Percentiles rank a stretch among this genome's conserved stretches.
phyloP scores from a whole-genome alignment of 768 basidiomycete genomes.

The Heimioporus sp. region DNA sequence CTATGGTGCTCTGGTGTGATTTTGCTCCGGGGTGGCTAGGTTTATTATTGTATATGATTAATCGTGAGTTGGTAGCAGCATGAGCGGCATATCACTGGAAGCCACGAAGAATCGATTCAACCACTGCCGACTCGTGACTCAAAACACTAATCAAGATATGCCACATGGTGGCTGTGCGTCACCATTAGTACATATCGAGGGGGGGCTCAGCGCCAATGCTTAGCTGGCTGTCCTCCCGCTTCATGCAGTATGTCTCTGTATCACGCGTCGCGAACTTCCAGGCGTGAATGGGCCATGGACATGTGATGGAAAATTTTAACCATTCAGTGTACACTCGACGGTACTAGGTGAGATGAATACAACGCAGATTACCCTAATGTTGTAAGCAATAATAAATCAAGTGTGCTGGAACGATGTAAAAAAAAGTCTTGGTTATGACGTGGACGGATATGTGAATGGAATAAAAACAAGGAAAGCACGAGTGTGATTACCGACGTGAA shows the following conservation, averaged over 20 bases:
- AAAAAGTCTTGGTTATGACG: conserved; percentile 14
- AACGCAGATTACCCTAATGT: conserved; percentile 21
- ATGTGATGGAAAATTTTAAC: conserved; percentile 8
- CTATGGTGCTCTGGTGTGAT: not conserved
- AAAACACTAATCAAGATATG: too few relatives aligned
- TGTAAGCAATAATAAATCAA: conserved; percentile 22
- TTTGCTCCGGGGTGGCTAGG: not conserved
- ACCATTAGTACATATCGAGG: too few relatives aligned
- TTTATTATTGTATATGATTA: not conserved
- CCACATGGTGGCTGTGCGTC: too few relatives aligned
- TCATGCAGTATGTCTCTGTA: too few relatives aligned
- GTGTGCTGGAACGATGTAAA: conserved; percentile 16
- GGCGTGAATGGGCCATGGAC: not conserved
- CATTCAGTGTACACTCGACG: conserved; percentile 13
- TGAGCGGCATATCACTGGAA: too few relatives aligned
- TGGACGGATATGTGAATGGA: conserved; percentile 21
- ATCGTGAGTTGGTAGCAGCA: not conserved
- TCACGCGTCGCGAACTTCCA: too few relatives aligned
- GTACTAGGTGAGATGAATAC: conserved; percentile 17
- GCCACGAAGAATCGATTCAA: too few relatives aligned
- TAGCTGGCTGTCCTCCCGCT: too few relatives aligned
- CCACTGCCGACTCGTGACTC: too few relatives aligned
- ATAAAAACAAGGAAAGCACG: conserved; percentile 16
- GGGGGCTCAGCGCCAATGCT: too few relatives aligned
- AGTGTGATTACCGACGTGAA: conserved; percentile 4